Evolutionary conservation across 306 rosid genomes (phyloP).

Genomic region (peach (Prunus persica)): DNA sequence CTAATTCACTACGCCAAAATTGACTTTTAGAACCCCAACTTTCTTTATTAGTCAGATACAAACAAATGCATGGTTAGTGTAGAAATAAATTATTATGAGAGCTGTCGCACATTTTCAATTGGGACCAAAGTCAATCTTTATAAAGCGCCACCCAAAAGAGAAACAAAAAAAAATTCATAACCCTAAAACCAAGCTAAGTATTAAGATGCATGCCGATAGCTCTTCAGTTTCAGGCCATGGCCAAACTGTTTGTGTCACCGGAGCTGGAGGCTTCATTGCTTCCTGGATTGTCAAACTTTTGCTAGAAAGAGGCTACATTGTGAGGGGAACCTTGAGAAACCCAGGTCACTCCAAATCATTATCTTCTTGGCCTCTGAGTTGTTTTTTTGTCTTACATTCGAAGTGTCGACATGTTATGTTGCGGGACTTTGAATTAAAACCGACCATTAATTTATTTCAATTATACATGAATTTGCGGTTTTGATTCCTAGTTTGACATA

Average conservation of each 20-base stretch:
- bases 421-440: too few species aligned
- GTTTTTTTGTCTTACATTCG: background rate
- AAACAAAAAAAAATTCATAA: background rate
- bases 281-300: constrained; percentile 83
- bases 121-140: too few species aligned
- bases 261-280: constrained; percentile 95
- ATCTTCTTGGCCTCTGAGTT: background rate
- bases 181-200: background rate
- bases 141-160: background rate
- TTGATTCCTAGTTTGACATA: too few species aligned
- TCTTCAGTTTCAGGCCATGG: constrained; percentile 29
- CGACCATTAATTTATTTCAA: too few species aligned
- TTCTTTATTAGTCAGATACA: too few species aligned
- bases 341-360: constrained; percentile 44
- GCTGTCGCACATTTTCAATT: too few species aligned
- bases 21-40: too few species aligned
- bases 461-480: too few species aligned
- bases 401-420: too few species aligned
- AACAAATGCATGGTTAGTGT: too few species aligned
- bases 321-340: constrained; percentile 79
- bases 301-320: constrained; percentile 70
- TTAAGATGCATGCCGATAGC: constrained; percentile 41
- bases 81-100: too few species aligned
- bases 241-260: constrained; percentile 80
- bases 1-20: too few species aligned